Conservation (phyloP, 257 asterid genomes). For the Solanum etuberosum region DNA sequence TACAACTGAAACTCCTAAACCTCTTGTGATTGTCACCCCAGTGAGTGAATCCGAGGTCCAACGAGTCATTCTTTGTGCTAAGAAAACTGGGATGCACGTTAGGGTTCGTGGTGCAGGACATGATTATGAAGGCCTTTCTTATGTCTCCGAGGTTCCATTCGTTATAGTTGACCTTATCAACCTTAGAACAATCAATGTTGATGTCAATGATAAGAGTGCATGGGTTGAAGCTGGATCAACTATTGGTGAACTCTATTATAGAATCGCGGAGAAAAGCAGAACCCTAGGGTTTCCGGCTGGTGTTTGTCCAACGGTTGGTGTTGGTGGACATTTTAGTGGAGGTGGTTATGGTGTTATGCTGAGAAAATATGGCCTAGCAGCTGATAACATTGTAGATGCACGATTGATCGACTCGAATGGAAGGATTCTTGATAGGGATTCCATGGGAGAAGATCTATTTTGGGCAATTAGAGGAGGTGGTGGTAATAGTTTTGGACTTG, state of each 20-base stretch:
- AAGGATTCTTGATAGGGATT: neutral
- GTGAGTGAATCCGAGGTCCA: neutral
- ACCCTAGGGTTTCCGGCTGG: slow-evolving; percentile 2
- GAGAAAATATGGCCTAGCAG: slow-evolving; percentile 1
- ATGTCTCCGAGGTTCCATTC: neutral
- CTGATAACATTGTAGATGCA: slow-evolving; percentile 5
- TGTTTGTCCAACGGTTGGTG: neutral
- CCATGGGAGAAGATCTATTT: slow-evolving; percentile 1
- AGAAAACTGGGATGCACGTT: neutral
- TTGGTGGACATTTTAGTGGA: slow-evolving; percentile 6
- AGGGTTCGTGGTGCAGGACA: slow-evolving; percentile 4
- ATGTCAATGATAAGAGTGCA: neutral
- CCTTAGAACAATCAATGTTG: neutral
- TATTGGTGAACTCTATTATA: neutral
- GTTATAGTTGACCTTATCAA: neutral
- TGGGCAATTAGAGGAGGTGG: slow-evolving; percentile 10
- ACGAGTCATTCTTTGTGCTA: neutral
- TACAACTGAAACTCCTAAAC: neutral
- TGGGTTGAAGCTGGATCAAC: slow-evolving; percentile 7
- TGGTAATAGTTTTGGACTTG: slow-evolving; percentile 2
- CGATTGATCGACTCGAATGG: neutral
- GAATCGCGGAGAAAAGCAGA: neutral
- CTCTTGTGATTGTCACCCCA: slow-evolving; percentile 1
- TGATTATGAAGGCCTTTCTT: slow-evolving; percentile 4
- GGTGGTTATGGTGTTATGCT: slow-evolving; percentile 4